Conservation (phyloP, 2,329 filamentous ascomycete species). For the Trichophyton verrucosum region DNA sequence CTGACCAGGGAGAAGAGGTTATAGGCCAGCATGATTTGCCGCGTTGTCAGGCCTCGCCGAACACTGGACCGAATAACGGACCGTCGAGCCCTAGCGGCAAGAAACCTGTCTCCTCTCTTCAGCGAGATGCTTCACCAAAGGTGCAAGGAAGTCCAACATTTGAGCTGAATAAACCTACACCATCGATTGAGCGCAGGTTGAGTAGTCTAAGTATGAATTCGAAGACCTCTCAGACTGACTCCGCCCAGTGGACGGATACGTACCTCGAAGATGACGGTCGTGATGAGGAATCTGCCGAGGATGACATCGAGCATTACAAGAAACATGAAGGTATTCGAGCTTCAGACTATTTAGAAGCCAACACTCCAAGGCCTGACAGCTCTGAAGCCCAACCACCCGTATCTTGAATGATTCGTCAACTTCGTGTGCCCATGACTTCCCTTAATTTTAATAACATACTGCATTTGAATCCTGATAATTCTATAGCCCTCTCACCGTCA, state of each 20-base stretch:
- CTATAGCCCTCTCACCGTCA: background rate
- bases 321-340: background rate
- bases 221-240: conserved; percentile 10
- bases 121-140: background rate
- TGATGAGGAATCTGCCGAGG: conserved; percentile 4
- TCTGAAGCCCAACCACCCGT: background rate
- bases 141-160: background rate
- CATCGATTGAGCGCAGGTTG: background rate
- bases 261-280: conserved; percentile 13
- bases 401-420: background rate
- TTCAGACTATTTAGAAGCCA: background rate
- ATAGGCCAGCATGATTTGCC: conserved; percentile 35
- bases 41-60: background rate
- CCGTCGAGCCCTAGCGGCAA: background rate
- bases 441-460: background rate
- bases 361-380: background rate
- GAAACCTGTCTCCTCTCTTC: background rate
- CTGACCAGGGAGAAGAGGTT: conserved; percentile 54
- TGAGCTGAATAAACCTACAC: background rate
- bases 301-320: background rate
- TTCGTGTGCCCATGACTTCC: background rate
- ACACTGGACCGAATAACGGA: background rate
- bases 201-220: conserved; percentile 7
- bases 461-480: background rate
- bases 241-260: conserved; percentile 14